Percentiles rank a stretch among this genome's conserved stretches.
phyloP scores from a whole-genome alignment of 257 asterid species.

The Scutellaria barbata region DNA sequence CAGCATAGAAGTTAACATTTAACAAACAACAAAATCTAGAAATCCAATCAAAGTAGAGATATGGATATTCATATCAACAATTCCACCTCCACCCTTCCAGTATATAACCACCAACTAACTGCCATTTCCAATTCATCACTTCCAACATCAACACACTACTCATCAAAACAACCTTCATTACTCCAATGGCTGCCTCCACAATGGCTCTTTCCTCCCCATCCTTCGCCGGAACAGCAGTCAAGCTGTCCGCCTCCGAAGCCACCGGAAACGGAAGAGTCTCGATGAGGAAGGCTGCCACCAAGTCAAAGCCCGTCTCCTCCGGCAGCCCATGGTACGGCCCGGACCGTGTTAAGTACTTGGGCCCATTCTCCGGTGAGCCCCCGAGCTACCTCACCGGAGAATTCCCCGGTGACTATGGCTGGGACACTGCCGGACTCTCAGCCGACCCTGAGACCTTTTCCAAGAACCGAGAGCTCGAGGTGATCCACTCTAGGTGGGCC shows the following conservation, averaged over 20 bases:
- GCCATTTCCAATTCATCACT: conserved; percentile 2
- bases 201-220: conserved; percentile 67
- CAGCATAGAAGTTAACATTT: neutral
- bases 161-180: neutral
- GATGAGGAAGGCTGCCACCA: conserved; percentile 46
- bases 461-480: conserved; percentile 55
- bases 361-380: conserved; percentile 54
- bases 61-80: conserved; percentile 29
- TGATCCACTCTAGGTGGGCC: conserved; percentile 62
- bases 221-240: conserved; percentile 52
- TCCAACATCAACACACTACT: neutral
- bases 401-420: conserved; percentile 56
- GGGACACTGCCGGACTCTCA: conserved; percentile 57
- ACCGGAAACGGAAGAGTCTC: conserved; percentile 51
- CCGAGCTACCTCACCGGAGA: conserved; percentile 55
- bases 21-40: neutral
- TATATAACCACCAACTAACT: conserved; percentile 8
- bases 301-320: conserved; percentile 41
- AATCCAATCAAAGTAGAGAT: conserved; percentile 36
- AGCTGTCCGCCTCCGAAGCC: conserved; percentile 43
- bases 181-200: conserved; percentile 53
- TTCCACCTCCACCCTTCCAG: neutral
- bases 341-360: conserved; percentile 48
- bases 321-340: conserved; percentile 57
- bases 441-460: conserved; percentile 55